These are phyloP conservation scores for Glarea lozoyensis DNA, from an alignment of 495 filamentous ascomycete species.

Conservation along the genomic window DNA sequence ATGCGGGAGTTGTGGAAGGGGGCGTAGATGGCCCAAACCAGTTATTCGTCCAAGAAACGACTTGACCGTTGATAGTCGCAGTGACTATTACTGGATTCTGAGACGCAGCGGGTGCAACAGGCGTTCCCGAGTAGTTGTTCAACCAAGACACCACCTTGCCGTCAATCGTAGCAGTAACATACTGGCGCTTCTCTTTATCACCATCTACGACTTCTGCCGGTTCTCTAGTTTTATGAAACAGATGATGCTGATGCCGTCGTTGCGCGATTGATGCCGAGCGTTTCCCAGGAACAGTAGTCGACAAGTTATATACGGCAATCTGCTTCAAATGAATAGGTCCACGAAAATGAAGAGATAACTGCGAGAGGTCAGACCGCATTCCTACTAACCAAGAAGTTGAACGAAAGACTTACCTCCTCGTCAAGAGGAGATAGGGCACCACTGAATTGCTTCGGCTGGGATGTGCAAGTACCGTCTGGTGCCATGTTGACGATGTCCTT, in stretches of 20 bases:
- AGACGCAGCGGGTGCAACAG: conserved; percentile 4
- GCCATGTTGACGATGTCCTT: conserved; percentile 47
- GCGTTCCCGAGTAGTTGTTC: conserved; percentile 36
- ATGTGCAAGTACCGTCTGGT: conserved; percentile 45
- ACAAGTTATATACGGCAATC: conserved; percentile 53
- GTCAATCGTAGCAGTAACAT: conserved; percentile 56
- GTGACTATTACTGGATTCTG: too few species aligned
- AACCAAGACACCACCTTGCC: conserved; percentile 53
- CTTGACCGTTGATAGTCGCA: conserved; percentile 55
- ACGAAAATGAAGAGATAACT: conserved; percentile 64
- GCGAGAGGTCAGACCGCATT: conserved; percentile 2
- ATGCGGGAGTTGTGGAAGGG: background rate
- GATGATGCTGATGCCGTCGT: conserved; percentile 15
- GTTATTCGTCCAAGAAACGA: conserved; percentile 56
- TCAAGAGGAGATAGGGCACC: conserved; percentile 54
- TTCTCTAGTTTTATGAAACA: too few species aligned
- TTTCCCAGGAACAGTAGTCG: conserved; percentile 20
- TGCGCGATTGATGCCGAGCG: conserved; percentile 19
- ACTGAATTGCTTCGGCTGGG: conserved; percentile 34
- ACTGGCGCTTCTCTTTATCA: too few species aligned
- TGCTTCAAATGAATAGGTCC: conserved; percentile 55
- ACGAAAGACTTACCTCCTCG: conserved; percentile 46
- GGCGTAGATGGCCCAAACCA: too few species aligned
- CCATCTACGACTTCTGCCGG: too few species aligned
- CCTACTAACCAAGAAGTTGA: background rate